Conservation (phyloP, 2,329 filamentous ascomycete genomes). For the Xylariaceae sp. region DNA sequence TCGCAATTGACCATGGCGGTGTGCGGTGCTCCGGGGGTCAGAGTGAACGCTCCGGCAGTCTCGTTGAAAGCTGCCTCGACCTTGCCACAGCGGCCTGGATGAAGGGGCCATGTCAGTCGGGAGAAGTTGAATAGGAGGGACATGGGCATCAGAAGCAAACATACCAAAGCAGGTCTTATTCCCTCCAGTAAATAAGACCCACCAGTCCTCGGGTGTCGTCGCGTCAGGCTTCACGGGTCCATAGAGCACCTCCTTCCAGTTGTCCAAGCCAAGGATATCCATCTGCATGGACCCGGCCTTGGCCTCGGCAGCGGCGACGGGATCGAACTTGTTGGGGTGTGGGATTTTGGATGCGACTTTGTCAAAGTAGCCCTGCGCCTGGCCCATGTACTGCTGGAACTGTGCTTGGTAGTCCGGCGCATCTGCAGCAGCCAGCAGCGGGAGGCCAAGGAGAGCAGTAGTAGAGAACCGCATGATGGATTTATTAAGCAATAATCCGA, state of each 20-base stretch:
- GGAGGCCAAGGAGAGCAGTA: conserved; percentile 44
- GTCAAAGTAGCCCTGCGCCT: conserved; percentile 45
- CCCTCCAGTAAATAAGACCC: conserved; percentile 64
- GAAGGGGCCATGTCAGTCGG: too few relatives aligned
- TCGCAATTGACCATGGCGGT: conserved; percentile 69
- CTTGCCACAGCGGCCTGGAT: conserved; percentile 51
- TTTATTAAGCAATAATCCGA: too few relatives aligned
- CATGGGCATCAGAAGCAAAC: conserved; percentile 12
- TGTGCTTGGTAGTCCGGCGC: conserved; percentile 53
- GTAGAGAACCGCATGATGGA: conserved; percentile 52
- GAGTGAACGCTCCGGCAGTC: conserved; percentile 55
- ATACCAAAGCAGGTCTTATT: conserved; percentile 70
- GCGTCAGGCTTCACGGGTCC: conserved; percentile 50
- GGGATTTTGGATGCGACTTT: conserved; percentile 46
- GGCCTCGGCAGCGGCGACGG: conserved; percentile 38
- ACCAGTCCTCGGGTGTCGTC: conserved; percentile 65
- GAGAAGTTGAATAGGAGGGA: not conserved
- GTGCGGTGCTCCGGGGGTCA: conserved; percentile 54
- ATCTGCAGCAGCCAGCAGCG: conserved; percentile 47
- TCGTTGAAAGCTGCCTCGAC: conserved; percentile 61
- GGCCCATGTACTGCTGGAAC: conserved; percentile 57
- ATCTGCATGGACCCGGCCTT: conserved; percentile 45
- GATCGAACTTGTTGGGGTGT: conserved; percentile 34
- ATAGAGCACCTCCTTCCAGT: conserved; percentile 64
- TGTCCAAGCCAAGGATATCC: conserved; percentile 55